Evolutionary conservation across 345 rosid genomes (phyloP).

Genomic region (Camelina hispida): DNA sequence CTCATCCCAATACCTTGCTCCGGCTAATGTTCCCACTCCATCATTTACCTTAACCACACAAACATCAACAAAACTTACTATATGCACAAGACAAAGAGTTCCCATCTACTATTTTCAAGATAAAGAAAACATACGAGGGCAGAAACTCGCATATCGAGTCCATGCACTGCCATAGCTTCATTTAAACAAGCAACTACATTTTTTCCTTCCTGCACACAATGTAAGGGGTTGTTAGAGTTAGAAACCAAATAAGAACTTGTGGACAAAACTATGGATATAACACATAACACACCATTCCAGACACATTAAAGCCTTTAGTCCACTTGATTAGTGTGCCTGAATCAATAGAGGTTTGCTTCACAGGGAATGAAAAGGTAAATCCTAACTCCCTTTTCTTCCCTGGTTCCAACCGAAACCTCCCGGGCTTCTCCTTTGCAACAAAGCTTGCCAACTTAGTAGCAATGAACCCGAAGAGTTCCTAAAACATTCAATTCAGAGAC

Average conservation of each 20-base stretch:
- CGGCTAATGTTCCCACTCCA: conserved; percentile 79
- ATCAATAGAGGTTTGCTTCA: conserved; percentile 73
- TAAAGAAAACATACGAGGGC: conserved; percentile 59
- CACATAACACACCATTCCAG: conserved; percentile 65
- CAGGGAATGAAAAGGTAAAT: conserved; percentile 90
- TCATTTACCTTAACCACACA: conserved; percentile 68
- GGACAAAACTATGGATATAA: not conserved
- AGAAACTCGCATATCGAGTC: conserved; percentile 77
- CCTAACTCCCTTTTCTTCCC: conserved; percentile 83
- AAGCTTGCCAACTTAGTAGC: conserved; percentile 65
- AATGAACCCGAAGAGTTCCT: conserved; percentile 86
- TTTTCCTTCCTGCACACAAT: conserved; percentile 62
- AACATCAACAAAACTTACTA: conserved; percentile 6
- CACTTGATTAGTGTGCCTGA: conserved; percentile 81
- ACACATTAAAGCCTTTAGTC: conserved; percentile 87
- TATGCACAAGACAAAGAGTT: conserved; percentile 15
- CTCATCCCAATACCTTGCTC: conserved; percentile 81
- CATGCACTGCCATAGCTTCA: conserved; percentile 75
- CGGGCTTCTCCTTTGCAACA: conserved; percentile 55
- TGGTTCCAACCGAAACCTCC: conserved; percentile 53
- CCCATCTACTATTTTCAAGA: not conserved
- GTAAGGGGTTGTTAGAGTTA: not conserved
- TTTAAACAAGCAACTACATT: conserved; percentile 83
- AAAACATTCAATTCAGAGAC: conserved; percentile 13
- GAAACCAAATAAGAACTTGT: not conserved